Base-by-base conservation (phyloP, 257 asterid genomes). In the Phtheirospermum japonicum region DNA sequence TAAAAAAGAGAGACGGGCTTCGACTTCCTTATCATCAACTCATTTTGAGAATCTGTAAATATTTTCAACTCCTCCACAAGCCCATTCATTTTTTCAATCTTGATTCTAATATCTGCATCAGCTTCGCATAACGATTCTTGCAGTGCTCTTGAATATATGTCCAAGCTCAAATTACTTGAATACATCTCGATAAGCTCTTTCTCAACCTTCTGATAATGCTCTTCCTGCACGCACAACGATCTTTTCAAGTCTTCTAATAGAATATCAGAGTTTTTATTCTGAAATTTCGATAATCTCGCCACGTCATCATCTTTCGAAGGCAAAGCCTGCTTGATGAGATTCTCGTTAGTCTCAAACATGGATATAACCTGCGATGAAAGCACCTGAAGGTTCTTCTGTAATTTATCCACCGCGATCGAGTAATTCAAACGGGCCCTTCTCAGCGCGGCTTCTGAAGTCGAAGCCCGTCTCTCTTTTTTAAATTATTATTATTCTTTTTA, bases 331-430 rank as follows among this genome's bases (percentile, higher is more conserved):
- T 87, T 87, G 42, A 89, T 93, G 71, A 93, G 85, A 74, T 65
- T 87, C 63, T 89, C 95, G 49, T 89, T 93, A 5, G 91, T 82
- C 83, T 89, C 94, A 53, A 87, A 89, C 96, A 93, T 82, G 71
- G 97, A 85, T 18, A 83, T 74, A 32, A 93, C 97, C 86, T 93
- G 99, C 32, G 94, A 89, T 6, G 99, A 89, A 72, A 93, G 97
- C 54, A 93, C 84, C 76, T 83, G 95, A 40, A 93, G 97, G 61
- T 93, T 97, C 76, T 93, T 89, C 23, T 89, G 99, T 71, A 93
- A 78, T 71, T 87, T 90, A 69, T 87, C 95, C 53, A 93, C 99
- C 9, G 97, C 99, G 52, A 93, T 87, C 9, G 96, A 80, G 81
- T 93, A 89, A 74, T 93, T 93, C 68, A 93, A 74, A 48, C 97